These are phyloP conservation scores for Hanseniaspora pseudoguilliermondii DNA, from an alignment of 805 yeast species.

Conservation along the genomic window DNA sequence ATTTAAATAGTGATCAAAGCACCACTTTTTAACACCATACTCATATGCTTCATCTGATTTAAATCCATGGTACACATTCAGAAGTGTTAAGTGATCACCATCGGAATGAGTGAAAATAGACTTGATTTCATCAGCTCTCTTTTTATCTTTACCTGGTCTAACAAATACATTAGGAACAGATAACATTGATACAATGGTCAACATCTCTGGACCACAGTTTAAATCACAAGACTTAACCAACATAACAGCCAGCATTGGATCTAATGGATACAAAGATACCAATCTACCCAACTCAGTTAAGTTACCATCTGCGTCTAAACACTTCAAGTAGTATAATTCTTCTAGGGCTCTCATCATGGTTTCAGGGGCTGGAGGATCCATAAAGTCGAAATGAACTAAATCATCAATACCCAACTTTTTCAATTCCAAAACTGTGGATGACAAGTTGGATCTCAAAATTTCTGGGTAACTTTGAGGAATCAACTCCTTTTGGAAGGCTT, in stretches of 20 bases:
- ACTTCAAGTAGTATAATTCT: constrained; percentile 79
- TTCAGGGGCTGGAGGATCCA: constrained; percentile 99
- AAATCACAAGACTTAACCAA: constrained; percentile 77
- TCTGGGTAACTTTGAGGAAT: constrained; percentile 95
- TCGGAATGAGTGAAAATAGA: constrained; percentile 79
- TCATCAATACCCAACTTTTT: constrained; percentile 92
- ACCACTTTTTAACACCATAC: constrained; percentile 67
- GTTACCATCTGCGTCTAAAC: constrained; percentile 85
- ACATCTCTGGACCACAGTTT: constrained; percentile 76
- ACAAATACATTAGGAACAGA: constrained; percentile 92
- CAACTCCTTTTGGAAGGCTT: constrained; percentile 85
- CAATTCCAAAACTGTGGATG: constrained; percentile 82
- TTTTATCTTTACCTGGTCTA: constrained; percentile 77
- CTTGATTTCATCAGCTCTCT: constrained; percentile 85
- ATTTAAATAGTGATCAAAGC: constrained; percentile 77
- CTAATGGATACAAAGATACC: constrained; percentile 88
- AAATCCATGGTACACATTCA: constrained; percentile 81
- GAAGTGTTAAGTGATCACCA: constrained; percentile 85
- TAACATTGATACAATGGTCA: constrained; percentile 77
- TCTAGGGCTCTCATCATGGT: constrained; percentile 99
- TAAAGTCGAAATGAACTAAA: constrained; percentile 91
- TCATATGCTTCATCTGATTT: constrained; percentile 58
- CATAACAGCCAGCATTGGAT: constrained; percentile 90
- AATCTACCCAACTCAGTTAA: constrained; percentile 78
- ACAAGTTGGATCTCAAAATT: constrained; percentile 77